Base-by-base conservation (phyloP, 305 asterid species). In the Euphrasia arctica region DNA sequence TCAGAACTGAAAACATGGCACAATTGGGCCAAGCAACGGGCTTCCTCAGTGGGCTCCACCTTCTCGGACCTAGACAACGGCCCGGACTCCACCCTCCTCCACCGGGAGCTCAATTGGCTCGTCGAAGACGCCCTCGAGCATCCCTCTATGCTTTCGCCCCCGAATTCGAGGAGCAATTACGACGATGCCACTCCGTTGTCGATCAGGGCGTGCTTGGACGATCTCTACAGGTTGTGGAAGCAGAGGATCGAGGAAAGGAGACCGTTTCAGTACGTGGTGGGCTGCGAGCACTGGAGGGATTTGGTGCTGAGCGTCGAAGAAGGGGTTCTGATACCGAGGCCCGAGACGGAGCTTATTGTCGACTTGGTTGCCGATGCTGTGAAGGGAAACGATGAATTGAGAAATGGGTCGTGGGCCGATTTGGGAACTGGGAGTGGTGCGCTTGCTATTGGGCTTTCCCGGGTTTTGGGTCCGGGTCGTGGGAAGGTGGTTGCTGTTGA, bases 351-450 rank as follows among this genome's bases (percentile, higher is more conserved):
- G 81, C 72, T 72, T 15, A 80, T 93, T 64, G 86, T 91, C 58
- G 96, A 88, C 70, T 66, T 92, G 66, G 95, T 83, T 8, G 80
- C 64, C 10, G 82, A 78, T 47, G 91, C 77, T 15, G 69, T 83
- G 62, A 73, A 70, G 69, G 66, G 59, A 55, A 71, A 78, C 31
- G 74, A 45, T 27, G 80, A 67, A 18, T 71, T 85, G 80, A 69
- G 55, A 39, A 69, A 74, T 39, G 98, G 98, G 2, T 18, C 79
- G 28, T 85, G 97, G 97, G 86, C 86, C 65, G 96, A 91, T 89
- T 79, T 89, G 73, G 96, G 96, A 67, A 85, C 97, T 15, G 97
- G 97, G 13, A 90, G 94, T 66, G 97, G 98, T 15, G 98, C 98
- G n/a, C 83, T 92, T 51, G 96, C 97, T 0, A 78, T 92, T 62